These are phyloP conservation scores for Rosa chinensis DNA, from an alignment of 306 rosid genomes.

Conservation along the genomic window DNA sequence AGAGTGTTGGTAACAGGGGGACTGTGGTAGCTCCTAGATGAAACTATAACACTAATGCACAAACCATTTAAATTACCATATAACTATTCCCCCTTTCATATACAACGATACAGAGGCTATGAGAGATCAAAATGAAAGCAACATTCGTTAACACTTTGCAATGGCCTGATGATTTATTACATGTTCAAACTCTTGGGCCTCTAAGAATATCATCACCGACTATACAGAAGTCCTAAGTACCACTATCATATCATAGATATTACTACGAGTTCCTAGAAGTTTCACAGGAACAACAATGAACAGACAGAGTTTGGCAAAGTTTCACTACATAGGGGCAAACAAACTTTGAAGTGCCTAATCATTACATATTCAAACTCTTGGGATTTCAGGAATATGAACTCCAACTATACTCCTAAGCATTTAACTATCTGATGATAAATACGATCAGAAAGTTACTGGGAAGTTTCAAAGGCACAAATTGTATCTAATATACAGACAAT, in stretches of 20 bases:
- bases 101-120: not conserved
- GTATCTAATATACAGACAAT: not conserved
- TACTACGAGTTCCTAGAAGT: not conserved
- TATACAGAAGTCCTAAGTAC: not conserved
- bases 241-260: not conserved
- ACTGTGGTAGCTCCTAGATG: slow-evolving; percentile 4
- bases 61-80: not conserved
- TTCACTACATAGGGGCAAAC: not conserved
- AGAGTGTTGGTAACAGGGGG: slow-evolving; percentile 16
- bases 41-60: not conserved
- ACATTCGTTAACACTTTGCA: not conserved
- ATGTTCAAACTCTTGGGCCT: not conserved
- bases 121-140: not conserved
- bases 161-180: not conserved
- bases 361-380: not conserved
- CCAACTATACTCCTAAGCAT: not conserved
- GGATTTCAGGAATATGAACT: not conserved
- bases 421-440: not conserved
- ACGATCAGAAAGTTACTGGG: not conserved
- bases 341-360: not conserved
- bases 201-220: not conserved
- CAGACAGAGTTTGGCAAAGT: not conserved
- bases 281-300: not conserved
- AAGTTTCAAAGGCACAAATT: not conserved
- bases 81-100: not conserved